Evolutionary conservation across 2,329 filamentous ascomycete species (phyloP).

Genomic region (Penicillium sp.): DNA sequence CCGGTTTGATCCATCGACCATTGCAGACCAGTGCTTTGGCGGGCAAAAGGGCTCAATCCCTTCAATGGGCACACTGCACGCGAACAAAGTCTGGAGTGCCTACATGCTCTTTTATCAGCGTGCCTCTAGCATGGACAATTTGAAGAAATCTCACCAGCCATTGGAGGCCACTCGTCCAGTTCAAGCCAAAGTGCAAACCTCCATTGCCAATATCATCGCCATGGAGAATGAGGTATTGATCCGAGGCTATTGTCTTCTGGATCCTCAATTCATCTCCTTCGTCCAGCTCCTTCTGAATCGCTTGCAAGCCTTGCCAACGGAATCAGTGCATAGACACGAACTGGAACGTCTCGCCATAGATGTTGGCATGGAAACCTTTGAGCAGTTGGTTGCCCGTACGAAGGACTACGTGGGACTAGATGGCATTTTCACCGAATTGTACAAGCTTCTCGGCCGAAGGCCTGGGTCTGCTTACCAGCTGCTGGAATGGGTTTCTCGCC

Average conservation of each 20-base stretch:
- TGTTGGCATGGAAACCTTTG: slow-evolving; percentile 56
- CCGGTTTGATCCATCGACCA: slow-evolving; percentile 64
- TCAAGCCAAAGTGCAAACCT: slow-evolving; percentile 43
- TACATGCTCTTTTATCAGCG: slow-evolving; percentile 99
- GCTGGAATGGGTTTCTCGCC: slow-evolving; percentile 55
- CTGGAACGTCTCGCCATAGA: slow-evolving; percentile 43
- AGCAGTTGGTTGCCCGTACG: slow-evolving; percentile 66
- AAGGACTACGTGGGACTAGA: slow-evolving; percentile 63
- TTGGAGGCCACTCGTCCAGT: slow-evolving; percentile 46
- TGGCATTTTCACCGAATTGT: slow-evolving; percentile 49
- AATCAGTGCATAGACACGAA: slow-evolving; percentile 46
- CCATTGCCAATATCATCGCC: slow-evolving; percentile 53
- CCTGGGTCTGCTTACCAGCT: slow-evolving; percentile 54
- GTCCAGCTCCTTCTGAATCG: slow-evolving; percentile 57
- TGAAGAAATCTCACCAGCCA: slow-evolving; percentile 46
- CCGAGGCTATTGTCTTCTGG: slow-evolving; percentile 72
- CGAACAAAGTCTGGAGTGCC: slow-evolving; percentile 71
- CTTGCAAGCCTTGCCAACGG: slow-evolving; percentile 46
- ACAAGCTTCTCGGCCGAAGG: slow-evolving; percentile 47
- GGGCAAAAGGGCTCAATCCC: slow-evolving; percentile 54
- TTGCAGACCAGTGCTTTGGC: slow-evolving; percentile 76
- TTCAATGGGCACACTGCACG: slow-evolving; percentile 44
- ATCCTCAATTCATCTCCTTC: slow-evolving; percentile 64
- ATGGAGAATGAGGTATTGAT: slow-evolving; percentile 68
- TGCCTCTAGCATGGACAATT: slow-evolving; percentile 56